Conservation (phyloP, 495 filamentous ascomycete genomes). For the Pyronema domesticum region DNA sequence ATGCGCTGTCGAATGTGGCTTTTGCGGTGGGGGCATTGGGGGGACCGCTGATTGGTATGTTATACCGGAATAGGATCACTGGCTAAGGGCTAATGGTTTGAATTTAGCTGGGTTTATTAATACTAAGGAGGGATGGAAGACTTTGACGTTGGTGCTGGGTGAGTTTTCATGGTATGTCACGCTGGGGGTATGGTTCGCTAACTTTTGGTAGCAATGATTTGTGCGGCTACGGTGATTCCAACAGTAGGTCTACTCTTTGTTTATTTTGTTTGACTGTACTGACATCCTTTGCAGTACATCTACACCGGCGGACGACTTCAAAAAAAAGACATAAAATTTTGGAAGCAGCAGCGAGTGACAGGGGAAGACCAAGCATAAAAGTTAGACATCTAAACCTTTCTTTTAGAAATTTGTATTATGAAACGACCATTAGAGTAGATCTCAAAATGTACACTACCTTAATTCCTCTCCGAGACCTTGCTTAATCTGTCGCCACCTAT, state of each 20-base stretch:
- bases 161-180: neutral
- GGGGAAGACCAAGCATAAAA: no score
- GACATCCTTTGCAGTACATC: slow-evolving; percentile 3
- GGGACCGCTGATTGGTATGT: slow-evolving; percentile 42
- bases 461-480: no score
- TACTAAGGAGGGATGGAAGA: slow-evolving; percentile 41
- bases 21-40: slow-evolving; percentile 40
- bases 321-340: slow-evolving; percentile 4
- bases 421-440: no score
- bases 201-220: neutral
- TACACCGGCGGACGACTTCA: slow-evolving; percentile 16
- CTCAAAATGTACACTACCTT: no score
- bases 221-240: slow-evolving; percentile 9
- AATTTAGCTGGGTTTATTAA: slow-evolving; percentile 37
- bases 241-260: slow-evolving; percentile 7
- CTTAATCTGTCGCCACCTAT: no score
- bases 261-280: neutral
- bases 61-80: slow-evolving; percentile 7
- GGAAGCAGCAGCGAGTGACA: neutral
- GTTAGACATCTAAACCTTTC: no score
- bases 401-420: no score
- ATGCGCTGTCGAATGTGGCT: slow-evolving; percentile 20
- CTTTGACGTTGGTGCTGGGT: slow-evolving; percentile 39
- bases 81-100: slow-evolving; percentile 2
- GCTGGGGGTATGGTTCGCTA: neutral